These are phyloP conservation scores for Macrophomina pseudophaseolina DNA, from an alignment of 2,329 filamentous ascomycete species.

Conservation along the genomic window DNA sequence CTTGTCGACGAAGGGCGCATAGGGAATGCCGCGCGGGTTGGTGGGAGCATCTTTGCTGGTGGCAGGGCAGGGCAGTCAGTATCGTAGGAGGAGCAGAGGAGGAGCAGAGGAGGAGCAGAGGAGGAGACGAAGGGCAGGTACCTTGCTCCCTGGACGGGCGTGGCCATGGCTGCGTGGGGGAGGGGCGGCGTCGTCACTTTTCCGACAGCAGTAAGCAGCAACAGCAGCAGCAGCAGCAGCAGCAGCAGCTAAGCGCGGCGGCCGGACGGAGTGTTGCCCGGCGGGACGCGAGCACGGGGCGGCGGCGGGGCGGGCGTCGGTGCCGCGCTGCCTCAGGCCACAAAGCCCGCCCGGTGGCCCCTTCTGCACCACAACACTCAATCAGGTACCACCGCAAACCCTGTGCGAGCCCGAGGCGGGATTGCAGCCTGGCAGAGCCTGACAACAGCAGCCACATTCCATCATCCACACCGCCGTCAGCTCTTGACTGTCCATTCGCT, in stretches of 20 bases:
- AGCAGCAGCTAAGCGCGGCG: no score
- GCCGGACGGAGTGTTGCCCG: not conserved
- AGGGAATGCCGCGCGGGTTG: constrained; percentile 83
- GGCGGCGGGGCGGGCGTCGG: not conserved
- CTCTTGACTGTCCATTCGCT: not conserved
- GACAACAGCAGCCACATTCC: not conserved
- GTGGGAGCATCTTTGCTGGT: constrained; percentile 58
- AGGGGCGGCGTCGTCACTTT: constrained; percentile 16
- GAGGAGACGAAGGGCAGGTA: constrained; percentile 26
- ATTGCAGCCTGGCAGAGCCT: not conserved
- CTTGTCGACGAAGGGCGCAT: constrained; percentile 83
- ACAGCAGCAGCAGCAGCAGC: constrained; percentile 23
- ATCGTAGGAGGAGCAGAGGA: not conserved
- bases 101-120: not conserved
- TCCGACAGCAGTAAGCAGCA: constrained; percentile 8
- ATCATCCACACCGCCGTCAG: not conserved
- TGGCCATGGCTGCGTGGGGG: constrained; percentile 36
- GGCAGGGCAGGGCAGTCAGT: not conserved
- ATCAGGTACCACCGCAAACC: not conserved
- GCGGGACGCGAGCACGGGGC: not conserved
- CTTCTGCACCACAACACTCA: not conserved
- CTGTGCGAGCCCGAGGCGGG: not conserved
- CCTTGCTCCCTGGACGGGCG: constrained; percentile 35
- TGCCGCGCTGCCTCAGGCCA: not conserved
- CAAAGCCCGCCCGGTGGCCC: not conserved